Base-by-base conservation (phyloP, 2,329 filamentous ascomycete species). In the Venturia pyrina region DNA sequence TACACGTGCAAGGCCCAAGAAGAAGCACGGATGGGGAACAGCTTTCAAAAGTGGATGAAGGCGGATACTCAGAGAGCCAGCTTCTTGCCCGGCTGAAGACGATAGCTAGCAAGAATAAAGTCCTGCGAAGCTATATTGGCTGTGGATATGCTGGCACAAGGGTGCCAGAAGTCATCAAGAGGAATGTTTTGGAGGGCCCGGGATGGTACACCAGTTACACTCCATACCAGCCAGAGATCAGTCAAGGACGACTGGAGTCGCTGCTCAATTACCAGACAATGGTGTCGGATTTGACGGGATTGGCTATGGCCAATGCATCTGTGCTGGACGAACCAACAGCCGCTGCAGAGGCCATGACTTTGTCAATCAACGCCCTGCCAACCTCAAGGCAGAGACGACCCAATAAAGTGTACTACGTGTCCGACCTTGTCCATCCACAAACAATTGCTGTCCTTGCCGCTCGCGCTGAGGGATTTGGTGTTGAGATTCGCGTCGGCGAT, bases 151-250 rank as follows among this genome's bases (percentile, higher is more conserved):
- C 93, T 70, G 88, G 87, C 44, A 93, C 91, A n/a, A 84, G 89
- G 70, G 89, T 90, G 0, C 93, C 93, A 5, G 85, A 91, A 66
- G 93, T 97, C 66, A 96, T 98, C 75, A 91, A 95, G 81, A 85
- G 93, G 70, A 97, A 97, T 75, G 84, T 98, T 5, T 80, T 98
- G 67, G 92, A 98, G 81, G 93, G 89, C 75, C 93, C 93, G 5
- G 92, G 88, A 11, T 98, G 93, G 93, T 98, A 98, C 77, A 98
- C 93, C 50, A 96, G 92, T 79, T 97, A 98, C 77, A 97, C 93
- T 0, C 93, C 93, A 19, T 98, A 97, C 78, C 93, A 98, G 79
- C 89, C 93, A 2, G 93, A 98, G 79, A 96, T 98, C 80, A 96
- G 92, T 75, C 93, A 98, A 79, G 93, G 93, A 44, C 87, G 93